These are phyloP conservation scores for Elsinoe australis DNA, from an alignment of 2,329 filamentous ascomycete genomes.

Conservation along the genomic window DNA sequence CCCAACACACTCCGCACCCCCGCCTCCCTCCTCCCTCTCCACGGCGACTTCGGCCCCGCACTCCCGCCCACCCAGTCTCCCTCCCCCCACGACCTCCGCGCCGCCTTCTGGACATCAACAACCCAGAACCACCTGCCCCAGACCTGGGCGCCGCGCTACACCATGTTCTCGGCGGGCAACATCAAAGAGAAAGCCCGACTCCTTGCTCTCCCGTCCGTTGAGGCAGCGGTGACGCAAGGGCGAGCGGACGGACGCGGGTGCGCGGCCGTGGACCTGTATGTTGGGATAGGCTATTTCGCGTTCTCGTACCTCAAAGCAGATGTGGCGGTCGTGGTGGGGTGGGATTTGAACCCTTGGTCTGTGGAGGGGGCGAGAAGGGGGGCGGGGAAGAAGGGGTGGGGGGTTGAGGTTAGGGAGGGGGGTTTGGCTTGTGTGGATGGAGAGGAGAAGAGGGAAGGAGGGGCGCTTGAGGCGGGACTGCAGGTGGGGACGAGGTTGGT, in stretches of 20 bases:
- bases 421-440: background rate
- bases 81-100: constrained; percentile 49
- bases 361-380: constrained; percentile 40
- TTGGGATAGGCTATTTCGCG: constrained; percentile 88
- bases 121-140: constrained; percentile 70
- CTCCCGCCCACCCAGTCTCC: constrained; percentile 20
- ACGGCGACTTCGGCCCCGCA: constrained; percentile 64
- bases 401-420: constrained; percentile 1
- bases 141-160: constrained; percentile 80
- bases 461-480: background rate
- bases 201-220: constrained; percentile 40
- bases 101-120: constrained; percentile 70
- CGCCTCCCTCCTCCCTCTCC: constrained; percentile 57
- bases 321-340: constrained; percentile 64
- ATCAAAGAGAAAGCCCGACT: constrained; percentile 79
- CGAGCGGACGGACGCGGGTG: constrained; percentile 22
- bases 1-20: constrained; percentile 72
- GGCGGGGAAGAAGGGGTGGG: constrained; percentile 36
- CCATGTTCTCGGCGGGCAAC: constrained; percentile 92
- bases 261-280: constrained; percentile 67
- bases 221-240: constrained; percentile 28
- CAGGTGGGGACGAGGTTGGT: constrained; percentile 26
- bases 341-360: constrained; percentile 68
- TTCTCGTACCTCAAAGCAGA: constrained; percentile 73
- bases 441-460: constrained; percentile 16